Evolutionary conservation across 2,329 filamentous ascomycete species (phyloP), one percentile per base, ranked within the genome.

Genomic region (Alternaria ethzedia): DNA sequence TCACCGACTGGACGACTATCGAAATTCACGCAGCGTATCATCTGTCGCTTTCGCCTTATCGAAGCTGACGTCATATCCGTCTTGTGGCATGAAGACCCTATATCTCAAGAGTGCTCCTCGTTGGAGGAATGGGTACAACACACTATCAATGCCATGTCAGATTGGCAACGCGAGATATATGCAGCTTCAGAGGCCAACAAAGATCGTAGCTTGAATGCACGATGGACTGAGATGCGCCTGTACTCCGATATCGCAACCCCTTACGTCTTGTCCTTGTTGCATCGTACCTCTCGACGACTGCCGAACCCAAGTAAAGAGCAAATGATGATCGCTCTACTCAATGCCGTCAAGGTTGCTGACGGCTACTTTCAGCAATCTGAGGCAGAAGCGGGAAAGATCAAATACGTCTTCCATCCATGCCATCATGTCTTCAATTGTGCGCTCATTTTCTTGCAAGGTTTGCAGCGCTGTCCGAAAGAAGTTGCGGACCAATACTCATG

Each of bases 361-460:
- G 75, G 74, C 9, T 79, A 79, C 46, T 74, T 70, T 55, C 67
- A 71, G 32, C 77, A 79, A 64, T 71, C 71, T 32, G 75, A 78
- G 46, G 72, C 74, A 44, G 73, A 75, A 41, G 71, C 71, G 26
- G 77, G 77, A 12, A 71, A 75, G 55, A 78, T 78, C 63, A 79
- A 79, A 71, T 79, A 79, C 56, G 77, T 79, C 15, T 79, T 79
- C 54, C 77, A 79, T 59, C 76, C 77, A 13, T 78, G 76, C 23
- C 77, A 79, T 43, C 76, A 79, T 45, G 71, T 75, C 3, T 79
- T 78, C 66, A 73, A 73, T 12, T 74, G 70, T 32, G 77, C 77
- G 8, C 65, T 75, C 10, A 68, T 78, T 8, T 79, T 79, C 45
- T 65, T 79, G 11, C 75, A 75, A 17, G 74, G 70, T 5, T 47